Percentiles rank a stretch among this genome's conserved stretches.
These are phyloP conservation scores for Juncus inflexus DNA, from an alignment of 176 grass and related monocot species.

Conservation along the genomic window DNA sequence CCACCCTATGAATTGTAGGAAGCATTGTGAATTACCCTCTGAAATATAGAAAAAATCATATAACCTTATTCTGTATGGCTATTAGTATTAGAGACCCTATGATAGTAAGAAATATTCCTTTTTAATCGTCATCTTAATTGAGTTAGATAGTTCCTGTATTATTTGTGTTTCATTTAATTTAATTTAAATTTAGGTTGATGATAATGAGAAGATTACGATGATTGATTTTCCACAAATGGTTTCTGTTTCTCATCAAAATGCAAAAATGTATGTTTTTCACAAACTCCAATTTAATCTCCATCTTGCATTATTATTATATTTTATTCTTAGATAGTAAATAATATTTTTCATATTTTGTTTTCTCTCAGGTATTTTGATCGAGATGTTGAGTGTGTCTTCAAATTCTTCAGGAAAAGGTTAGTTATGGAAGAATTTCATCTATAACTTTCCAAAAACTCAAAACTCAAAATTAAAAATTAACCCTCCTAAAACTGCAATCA, in stretches of 20 bases:
- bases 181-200: slow-evolving; percentile 57
- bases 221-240: slow-evolving; percentile 99
- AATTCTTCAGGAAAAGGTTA: slow-evolving; percentile 93
- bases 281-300: background rate
- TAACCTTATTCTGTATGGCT: too few species aligned
- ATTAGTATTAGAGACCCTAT: too few species aligned
- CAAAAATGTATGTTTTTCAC: slow-evolving; percentile 65
- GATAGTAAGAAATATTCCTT: background rate
- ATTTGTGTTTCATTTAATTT: slow-evolving; percentile 19
- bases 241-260: slow-evolving; percentile 89
- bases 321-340: background rate
- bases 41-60: too few species aligned
- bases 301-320: background rate
- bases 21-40: too few species aligned
- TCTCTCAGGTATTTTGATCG: slow-evolving; percentile 90
- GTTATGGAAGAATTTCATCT: slow-evolving; percentile 10
- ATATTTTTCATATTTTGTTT: slow-evolving; percentile 3
- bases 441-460: too few species aligned
- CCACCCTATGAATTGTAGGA: too few species aligned
- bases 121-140: background rate
- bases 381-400: slow-evolving; percentile 88
- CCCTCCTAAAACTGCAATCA: too few species aligned
- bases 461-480: too few species aligned
- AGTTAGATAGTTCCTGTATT: background rate
- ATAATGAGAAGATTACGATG: slow-evolving; percentile 75